Evolutionary conservation across 1,284 basidiomycete genomes (phyloP), one percentile per base, ranked within the genome.

Genomic region (Trichosporon coremiiforme): DNA sequence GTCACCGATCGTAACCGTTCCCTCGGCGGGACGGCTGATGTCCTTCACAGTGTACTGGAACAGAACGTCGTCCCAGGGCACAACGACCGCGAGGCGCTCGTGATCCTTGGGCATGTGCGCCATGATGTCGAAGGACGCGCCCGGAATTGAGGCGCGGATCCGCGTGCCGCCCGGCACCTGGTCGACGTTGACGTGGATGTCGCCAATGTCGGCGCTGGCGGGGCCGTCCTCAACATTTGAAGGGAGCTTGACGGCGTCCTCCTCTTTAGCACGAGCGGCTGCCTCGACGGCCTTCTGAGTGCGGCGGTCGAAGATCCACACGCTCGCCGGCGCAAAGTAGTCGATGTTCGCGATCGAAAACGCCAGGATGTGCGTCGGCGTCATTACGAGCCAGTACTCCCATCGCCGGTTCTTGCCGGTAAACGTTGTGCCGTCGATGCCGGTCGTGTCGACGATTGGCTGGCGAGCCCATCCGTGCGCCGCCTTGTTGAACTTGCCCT

Each of bases 11-110:
- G 50, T 57, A 4, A 72, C 17, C 9, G 22, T 45, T 0, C 71
- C 71, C 15, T 60, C 53, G 5, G 71, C 68, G 22, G 68, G 71
- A 13, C 68, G 68, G 17, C 38, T 62, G 12, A 72, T 65, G 65
- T 72, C 68, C 62, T 72, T 72, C 55, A 72, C 68, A 0, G 71
- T 72, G 62, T 72, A 70, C 68, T 72, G 71, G 68, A 72, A 72
- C 60, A 70, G 41, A 0, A 38, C 38, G 17, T 70, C 67, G 29
- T 62, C 55, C 71, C 71, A 72, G 31, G 70, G 70, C n/a, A 71
- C 68, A 13, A 69, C 68, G 33, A 70, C 68, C n/a, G 68, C 71
- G 5, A 72, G 38, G 17, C 71, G 68, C 67, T 72, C 71, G 38
- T 71, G 66, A n/a, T 55, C 66, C 64, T 41, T 55, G 15, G 69